Evolutionary conservation across 1,139 yeast genomes (phyloP).

Genomic region (Suhomyces chickasaworum): DNA sequence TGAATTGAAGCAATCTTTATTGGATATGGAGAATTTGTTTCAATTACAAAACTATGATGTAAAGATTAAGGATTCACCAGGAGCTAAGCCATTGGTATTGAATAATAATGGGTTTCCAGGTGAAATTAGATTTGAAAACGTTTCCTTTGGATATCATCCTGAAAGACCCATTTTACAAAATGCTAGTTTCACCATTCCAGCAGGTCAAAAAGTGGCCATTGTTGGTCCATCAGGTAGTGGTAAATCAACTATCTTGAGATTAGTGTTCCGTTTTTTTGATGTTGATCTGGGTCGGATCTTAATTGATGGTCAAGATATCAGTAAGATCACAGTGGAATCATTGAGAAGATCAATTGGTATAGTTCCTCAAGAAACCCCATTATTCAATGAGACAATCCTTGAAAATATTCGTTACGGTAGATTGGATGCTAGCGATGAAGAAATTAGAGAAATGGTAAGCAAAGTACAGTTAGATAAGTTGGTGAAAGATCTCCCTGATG

Average conservation of each 20-base stretch:
- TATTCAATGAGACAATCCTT: conserved; percentile 85
- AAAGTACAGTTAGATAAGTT: conserved; percentile 70
- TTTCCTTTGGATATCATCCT: conserved; percentile 87
- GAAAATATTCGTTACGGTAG: conserved; percentile 90
- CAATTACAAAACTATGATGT: conserved; percentile 77
- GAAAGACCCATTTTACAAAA: conserved; percentile 82
- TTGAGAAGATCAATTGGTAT: conserved; percentile 79
- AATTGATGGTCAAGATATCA: conserved; percentile 88
- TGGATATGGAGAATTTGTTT: conserved; percentile 92
- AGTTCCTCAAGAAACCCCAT: conserved; percentile 97
- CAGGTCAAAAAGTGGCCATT: conserved; percentile 87
- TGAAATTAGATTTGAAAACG: conserved; percentile 86
- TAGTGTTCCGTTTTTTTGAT: conserved; percentile 86
- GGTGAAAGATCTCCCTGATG: conserved; percentile 76
- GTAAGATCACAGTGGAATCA: conserved; percentile 72
- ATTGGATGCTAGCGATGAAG: conserved; percentile 70
- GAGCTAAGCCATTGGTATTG: conserved; percentile 61
- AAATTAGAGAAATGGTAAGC: conserved; percentile 62
- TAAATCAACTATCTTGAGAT: conserved; percentile 82
- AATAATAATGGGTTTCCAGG: conserved; percentile 48
- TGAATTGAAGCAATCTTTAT: conserved; percentile 86
- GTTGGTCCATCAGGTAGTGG: conserved; percentile 98
- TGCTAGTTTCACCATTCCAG: conserved; percentile 83
- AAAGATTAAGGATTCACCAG: conserved; percentile 58
- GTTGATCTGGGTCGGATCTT: conserved; percentile 73